Percentiles rank a stretch among this genome's conserved stretches.
Evolutionary conservation across 441 rosid species (phyloP).

Genomic region (Bruguiera hainesii): DNA sequence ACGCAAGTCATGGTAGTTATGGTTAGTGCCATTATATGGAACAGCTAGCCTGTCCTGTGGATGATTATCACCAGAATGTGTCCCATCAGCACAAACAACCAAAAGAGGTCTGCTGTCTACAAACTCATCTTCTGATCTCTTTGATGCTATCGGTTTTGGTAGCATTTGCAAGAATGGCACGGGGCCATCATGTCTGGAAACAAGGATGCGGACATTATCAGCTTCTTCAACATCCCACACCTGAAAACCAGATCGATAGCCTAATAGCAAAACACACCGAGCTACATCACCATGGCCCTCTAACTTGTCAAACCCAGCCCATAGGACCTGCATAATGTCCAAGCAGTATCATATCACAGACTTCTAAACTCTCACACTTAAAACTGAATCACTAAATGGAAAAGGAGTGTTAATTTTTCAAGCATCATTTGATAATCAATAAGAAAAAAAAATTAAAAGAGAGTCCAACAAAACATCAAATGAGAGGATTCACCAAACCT

Average conservation of each 20-base stretch:
- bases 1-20: constrained; percentile 38
- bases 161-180: constrained; percentile 81
- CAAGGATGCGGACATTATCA: constrained; percentile 69
- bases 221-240: constrained; percentile 96
- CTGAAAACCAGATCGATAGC: constrained; percentile 87
- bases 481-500: too few relatives aligned
- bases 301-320: constrained; percentile 97
- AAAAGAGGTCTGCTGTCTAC: constrained; percentile 63
- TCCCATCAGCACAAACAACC: constrained; percentile 61
- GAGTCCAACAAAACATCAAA: too few relatives aligned
- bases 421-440: constrained; percentile 1
- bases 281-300: constrained; percentile 45
- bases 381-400: neutral
- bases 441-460: neutral
- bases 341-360: constrained; percentile 15
- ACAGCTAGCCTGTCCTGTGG: constrained; percentile 40
- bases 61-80: constrained; percentile 36
- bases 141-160: constrained; percentile 48
- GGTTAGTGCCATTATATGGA: constrained; percentile 32
- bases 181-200: constrained; percentile 71
- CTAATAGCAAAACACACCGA: constrained; percentile 70
- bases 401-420: neutral
- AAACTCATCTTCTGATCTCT: constrained; percentile 42
- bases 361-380: neutral
- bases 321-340: constrained; percentile 48